Evolutionary conservation across 2,329 filamentous ascomycete genomes (phyloP), one percentile per base, ranked within the genome.

Genomic region (Graphilbum fragrans): DNA sequence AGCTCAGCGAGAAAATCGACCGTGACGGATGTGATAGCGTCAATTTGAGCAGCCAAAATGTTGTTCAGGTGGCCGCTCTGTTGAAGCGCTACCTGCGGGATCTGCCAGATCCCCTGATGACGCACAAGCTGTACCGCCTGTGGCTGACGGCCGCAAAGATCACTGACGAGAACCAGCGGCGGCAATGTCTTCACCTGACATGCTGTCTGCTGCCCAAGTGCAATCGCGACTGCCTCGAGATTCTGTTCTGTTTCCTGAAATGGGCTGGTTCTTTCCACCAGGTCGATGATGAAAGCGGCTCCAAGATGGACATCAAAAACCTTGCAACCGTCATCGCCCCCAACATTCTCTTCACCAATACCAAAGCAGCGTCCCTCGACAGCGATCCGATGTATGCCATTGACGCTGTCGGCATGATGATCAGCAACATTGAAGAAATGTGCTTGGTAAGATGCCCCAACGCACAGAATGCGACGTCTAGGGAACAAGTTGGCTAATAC

Each of bases 251-350:
- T 39, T 98, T 98, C 70, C 71, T 98, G 37, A 94, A 94, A 55
- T 98, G 92, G 90, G 86, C 88, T 5, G 87, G 88, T 5, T 94
- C 88, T 2, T 98, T 98, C 67, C 90, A 93, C 47, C 88, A 95
- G 55, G 80, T 98, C 14, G 92, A 98, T 53, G 92, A 98, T 55
- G 92, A 98, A 58, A 84, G 83, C 19, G 92, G 92, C 21, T 95
- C 90, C 52, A 95, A 96, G 70, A 98, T 98, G 92, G 92, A 98
- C 58, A 84, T 94, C 41, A 87, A 94, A 66, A 98, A 98, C 55
- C 73, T 98, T 48, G 86, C 92, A 4, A 96, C 93, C 3, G 92
- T 98, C 48, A 95, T 98, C 60, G 88, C 90, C 5, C 92, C 92
- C 0, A 98, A 98, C 54, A 86, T 98, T 47, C 71, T 95, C 12